Evolutionary conservation across 306 rosid species (phyloP), one percentile per base, ranked within the genome.

Genomic region (Mimosa pudica): DNA sequence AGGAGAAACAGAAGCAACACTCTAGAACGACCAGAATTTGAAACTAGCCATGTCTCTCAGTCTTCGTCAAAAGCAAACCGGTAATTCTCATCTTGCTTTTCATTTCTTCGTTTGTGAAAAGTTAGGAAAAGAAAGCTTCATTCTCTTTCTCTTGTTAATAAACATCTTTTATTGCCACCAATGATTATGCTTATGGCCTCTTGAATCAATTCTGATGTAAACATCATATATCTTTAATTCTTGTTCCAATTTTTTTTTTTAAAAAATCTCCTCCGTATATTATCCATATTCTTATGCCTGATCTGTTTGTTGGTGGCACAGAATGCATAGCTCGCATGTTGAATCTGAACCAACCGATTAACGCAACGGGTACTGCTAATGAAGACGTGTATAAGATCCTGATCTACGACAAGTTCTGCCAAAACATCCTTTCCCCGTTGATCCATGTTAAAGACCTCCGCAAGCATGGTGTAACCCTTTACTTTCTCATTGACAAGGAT

Each of bases 371-470:
- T 44, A 91, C 92, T 3, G 91, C 94, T 1, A 95, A 91, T 77
- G 98, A 92, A 75, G 98, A 95, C 14, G 98, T 92, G 0, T 95
- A 95, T 83, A 95, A 92, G 97, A 91, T 95, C 60, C 86, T 95
- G 66, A 92, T 95, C 85, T 95, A 84, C 84, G 98, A 95, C 73
- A 89, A 77, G 75, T 92, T 87, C 81, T 95, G 98, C 82, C 98
- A 91, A 79, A 89, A 88, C 85, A 87, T 95, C 9, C 90, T 95
- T 10, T 95, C 98, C 4, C 98, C 98, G 0, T 63, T 95, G 86
- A 95, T 95, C 79, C 92, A 88, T 80, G 98, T 95, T 16, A 91
- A 92, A 89, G 97, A 95, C 74, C 92, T 95, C 4, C 95, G 98
- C 55, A 95, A 95, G 46, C 98, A 95, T 30, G 98, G 98, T 7